Conservation (phyloP, 768 basidiomycete genomes). For the Lentinula guzmanii region DNA sequence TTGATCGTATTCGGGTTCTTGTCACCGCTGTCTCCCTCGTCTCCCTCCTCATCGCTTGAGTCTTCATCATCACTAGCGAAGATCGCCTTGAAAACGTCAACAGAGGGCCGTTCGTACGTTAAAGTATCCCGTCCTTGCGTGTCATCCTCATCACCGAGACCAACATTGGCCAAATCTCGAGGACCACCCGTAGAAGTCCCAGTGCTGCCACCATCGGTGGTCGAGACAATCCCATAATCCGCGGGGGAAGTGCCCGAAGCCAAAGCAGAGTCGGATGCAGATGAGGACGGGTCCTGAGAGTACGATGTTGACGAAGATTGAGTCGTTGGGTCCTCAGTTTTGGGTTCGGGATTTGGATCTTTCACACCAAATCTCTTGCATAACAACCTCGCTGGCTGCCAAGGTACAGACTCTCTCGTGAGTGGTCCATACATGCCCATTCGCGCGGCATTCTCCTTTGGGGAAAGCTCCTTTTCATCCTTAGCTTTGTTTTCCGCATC, state of each 20-base stretch:
- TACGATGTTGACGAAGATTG: background rate
- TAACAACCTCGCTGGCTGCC: constrained; percentile 79
- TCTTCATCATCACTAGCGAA: constrained; percentile 95
- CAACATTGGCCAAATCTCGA: constrained; percentile 74
- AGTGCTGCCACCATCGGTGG: constrained; percentile 12
- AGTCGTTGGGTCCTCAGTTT: background rate
- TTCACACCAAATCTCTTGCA: constrained; percentile 94
- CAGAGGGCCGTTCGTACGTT: constrained; percentile 81
- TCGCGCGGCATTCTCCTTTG: constrained; percentile 75
- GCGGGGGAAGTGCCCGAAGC: background rate
- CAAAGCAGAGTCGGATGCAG: background rate
- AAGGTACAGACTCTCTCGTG: constrained; percentile 69
- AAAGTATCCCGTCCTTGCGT: constrained; percentile 82
- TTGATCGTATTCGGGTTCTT: background rate
- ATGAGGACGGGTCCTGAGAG: background rate
- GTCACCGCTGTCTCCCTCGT: constrained; percentile 11
- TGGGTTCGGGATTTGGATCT: constrained; percentile 64
- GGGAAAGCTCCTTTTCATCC: constrained; percentile 52
- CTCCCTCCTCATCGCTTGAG: constrained; percentile 58
- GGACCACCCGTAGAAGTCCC: constrained; percentile 19
- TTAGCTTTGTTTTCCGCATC: constrained; percentile 35
- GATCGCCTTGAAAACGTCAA: constrained; percentile 96
- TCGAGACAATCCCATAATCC: background rate
- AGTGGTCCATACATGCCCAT: constrained; percentile 87
- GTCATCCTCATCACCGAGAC: constrained; percentile 82